Conservation (phyloP, 306 rosid genomes). For the Rosa chinensis region DNA sequence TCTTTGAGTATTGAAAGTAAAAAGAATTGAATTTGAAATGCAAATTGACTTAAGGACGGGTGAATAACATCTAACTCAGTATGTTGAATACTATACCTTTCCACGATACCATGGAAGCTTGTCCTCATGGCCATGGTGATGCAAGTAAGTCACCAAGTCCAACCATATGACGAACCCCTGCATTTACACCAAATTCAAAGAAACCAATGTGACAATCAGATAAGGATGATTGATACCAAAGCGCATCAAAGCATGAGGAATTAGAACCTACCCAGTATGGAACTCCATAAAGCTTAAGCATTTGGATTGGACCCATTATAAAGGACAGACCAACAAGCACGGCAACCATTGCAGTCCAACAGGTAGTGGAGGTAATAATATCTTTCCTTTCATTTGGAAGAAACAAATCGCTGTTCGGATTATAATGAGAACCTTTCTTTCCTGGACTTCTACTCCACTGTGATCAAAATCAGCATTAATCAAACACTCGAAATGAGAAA, state of each 20-base stretch:
- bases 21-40: background rate
- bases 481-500: background rate
- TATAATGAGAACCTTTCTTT: conserved; percentile 83
- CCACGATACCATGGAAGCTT: conserved; percentile 99
- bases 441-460: conserved; percentile 97
- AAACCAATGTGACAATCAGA: conserved; percentile 19
- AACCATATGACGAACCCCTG: conserved; percentile 89
- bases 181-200: conserved; percentile 24
- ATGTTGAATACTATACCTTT: conserved; percentile 46
- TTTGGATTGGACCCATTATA: conserved; percentile 79
- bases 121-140: conserved; percentile 94
- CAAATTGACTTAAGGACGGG: background rate
- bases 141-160: conserved; percentile 92
- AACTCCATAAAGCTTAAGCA: conserved; percentile 81
- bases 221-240: background rate
- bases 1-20: background rate
- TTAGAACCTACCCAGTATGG: conserved; percentile 67
- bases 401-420: conserved; percentile 77
- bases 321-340: conserved; percentile 67
- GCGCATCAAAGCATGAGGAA: conserved; percentile 6
- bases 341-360: conserved; percentile 91
- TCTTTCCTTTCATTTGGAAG: conserved; percentile 70
- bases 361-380: conserved; percentile 74
- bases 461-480: conserved; percentile 30
- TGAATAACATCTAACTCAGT: background rate